phyloP scores from a whole-genome alignment of 2,329 filamentous ascomycete genomes.

The Chaetothyriales sp. region DNA sequence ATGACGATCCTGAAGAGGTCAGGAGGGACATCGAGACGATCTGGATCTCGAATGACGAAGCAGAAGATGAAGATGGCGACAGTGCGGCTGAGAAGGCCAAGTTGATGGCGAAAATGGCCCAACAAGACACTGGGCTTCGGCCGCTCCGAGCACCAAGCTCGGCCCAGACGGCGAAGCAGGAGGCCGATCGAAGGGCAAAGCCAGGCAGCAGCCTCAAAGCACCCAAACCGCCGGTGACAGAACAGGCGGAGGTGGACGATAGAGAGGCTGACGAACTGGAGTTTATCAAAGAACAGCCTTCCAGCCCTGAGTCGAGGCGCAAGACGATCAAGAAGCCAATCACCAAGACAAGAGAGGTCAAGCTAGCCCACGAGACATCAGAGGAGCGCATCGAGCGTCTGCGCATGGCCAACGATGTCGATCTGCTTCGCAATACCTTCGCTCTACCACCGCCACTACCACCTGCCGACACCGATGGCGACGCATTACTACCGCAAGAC shows the following conservation, averaged over 20 bases:
- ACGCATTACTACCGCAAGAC: slow-evolving; percentile 18
- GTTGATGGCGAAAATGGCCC: slow-evolving; percentile 28
- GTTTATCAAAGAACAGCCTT: slow-evolving; percentile 20
- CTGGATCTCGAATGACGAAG: slow-evolving; percentile 40
- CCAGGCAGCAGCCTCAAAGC: background rate
- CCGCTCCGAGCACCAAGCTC: slow-evolving; percentile 6
- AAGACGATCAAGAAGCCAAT: slow-evolving; percentile 25
- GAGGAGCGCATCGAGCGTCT: slow-evolving; percentile 16
- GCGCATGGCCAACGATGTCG: slow-evolving; percentile 19
- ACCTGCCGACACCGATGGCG: slow-evolving; percentile 10
- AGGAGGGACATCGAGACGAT: slow-evolving; percentile 39
- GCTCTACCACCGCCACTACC: too few relatives aligned
- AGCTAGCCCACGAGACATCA: slow-evolving; percentile 10
- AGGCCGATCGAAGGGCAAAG: background rate
- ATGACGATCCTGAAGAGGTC: slow-evolving; percentile 35
- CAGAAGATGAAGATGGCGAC: slow-evolving; percentile 27
- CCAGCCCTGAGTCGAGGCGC: slow-evolving; percentile 27
- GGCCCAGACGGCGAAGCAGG: background rate
- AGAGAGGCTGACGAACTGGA: background rate
- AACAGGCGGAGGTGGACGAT: background rate
- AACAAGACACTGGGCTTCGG: slow-evolving; percentile 19
- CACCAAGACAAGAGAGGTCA: slow-evolving; percentile 5
- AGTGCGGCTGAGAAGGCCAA: slow-evolving; percentile 28
- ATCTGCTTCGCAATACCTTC: slow-evolving; percentile 9
- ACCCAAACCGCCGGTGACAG: background rate